These are phyloP conservation scores for Gardenia jasminoides DNA, from an alignment of 257 asterid species.

Conservation along the genomic window DNA sequence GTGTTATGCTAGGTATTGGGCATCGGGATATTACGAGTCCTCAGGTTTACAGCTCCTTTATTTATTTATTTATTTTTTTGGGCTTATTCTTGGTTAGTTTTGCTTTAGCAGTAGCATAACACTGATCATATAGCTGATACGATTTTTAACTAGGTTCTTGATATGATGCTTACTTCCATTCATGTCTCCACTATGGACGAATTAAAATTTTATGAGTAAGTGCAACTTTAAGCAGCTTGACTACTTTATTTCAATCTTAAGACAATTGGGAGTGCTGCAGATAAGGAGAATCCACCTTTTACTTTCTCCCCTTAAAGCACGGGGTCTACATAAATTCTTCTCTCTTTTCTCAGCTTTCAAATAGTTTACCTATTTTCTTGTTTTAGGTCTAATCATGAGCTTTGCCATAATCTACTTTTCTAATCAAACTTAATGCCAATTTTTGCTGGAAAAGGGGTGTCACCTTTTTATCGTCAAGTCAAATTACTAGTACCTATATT, in stretches of 20 bases:
- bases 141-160: no score
- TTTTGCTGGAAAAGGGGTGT: not conserved
- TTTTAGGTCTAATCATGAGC: not conserved
- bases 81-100: not conserved
- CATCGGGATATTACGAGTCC: constrained; percentile 35
- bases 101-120: not conserved
- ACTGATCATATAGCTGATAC: not conserved
- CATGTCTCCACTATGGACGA: not conserved
- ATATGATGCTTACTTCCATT: not conserved
- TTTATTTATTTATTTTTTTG: no score
- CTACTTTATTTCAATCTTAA: not conserved
- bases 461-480: not conserved
- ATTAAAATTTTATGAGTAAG: not conserved
- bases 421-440: not conserved
- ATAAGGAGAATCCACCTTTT: constrained; percentile 3
- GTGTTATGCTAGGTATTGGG: constrained; percentile 50
- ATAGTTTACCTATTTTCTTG: not conserved
- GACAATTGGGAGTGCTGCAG: not conserved
- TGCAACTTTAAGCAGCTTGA: not conserved
- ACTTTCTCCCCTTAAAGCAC: not conserved
- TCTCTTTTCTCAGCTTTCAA: not conserved
- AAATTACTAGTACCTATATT: not conserved
- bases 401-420: not conserved
- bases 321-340: constrained; percentile 1
- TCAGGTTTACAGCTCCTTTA: constrained; percentile 15